These are phyloP conservation scores for Perkinsus olseni DNA, from an alignment of 169 alveolate genomes.

Conservation along the genomic window DNA sequence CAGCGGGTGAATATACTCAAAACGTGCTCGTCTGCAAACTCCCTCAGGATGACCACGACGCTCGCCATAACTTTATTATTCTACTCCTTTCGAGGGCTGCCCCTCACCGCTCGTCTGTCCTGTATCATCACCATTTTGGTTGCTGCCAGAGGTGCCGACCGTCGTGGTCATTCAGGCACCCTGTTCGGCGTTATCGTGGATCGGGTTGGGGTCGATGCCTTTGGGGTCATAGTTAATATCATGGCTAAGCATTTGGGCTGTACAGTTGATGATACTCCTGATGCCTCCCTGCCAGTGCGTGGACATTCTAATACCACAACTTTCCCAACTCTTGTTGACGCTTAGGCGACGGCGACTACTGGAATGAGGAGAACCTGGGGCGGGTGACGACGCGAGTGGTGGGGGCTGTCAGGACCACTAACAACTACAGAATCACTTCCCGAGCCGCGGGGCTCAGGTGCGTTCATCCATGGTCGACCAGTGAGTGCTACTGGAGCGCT, in stretches of 20 bases:
- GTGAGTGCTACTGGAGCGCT: no score
- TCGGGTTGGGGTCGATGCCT: not conserved
- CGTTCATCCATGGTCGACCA: no score
- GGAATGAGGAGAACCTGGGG: not conserved
- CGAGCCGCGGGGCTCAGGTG: not conserved
- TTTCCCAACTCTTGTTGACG: not conserved
- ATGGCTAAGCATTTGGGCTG: not conserved
- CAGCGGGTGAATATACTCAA: no score
- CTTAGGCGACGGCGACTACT: not conserved
- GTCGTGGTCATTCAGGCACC: no score
- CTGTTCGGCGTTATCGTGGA: not conserved
- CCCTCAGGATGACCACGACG: no score
- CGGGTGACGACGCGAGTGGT: not conserved
- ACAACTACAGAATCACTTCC: not conserved
- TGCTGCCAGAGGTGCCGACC: no score
- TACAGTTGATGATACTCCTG: not conserved
- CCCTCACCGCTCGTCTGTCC: no score
- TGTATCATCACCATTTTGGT: no score
- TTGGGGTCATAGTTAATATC: not conserved
- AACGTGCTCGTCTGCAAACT: no score
- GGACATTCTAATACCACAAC: not conserved
- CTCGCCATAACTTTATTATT: no score
- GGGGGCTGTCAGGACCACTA: not conserved
- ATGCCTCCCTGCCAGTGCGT: not conserved
- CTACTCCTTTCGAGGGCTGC: no score